Evolutionary conservation across 768 basidiomycete genomes (phyloP).

Genomic region (Megacollybia marginata): DNA sequence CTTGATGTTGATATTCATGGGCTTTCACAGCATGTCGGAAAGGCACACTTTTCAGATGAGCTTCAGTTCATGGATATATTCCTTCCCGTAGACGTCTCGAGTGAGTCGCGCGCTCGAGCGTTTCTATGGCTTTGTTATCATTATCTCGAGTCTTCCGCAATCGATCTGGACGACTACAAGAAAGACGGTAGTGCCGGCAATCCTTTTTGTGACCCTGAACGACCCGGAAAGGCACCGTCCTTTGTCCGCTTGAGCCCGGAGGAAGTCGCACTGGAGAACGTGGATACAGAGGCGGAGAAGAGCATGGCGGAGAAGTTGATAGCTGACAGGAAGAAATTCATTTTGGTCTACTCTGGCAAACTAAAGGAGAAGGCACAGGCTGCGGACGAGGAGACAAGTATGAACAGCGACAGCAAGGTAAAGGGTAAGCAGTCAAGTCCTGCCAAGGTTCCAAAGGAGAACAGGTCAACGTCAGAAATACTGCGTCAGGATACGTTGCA

Average conservation of each 20-base stretch:
- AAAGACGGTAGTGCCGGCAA: conserved; percentile 34
- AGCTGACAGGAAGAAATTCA: conserved; percentile 29
- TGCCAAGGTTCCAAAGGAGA: conserved; percentile 16
- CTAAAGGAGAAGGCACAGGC: conserved; percentile 16
- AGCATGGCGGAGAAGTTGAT: conserved; percentile 30
- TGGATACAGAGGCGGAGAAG: conserved; percentile 37
- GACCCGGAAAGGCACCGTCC: conserved; percentile 26
- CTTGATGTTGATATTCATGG: not conserved
- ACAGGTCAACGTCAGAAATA: conserved; percentile 18
- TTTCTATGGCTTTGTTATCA: conserved; percentile 51
- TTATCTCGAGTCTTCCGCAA: conserved; percentile 50
- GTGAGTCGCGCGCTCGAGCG: conserved; percentile 37
- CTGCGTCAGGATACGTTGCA: conserved; percentile 6
- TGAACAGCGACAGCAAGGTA: conserved; percentile 9
- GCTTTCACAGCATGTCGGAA: conserved; percentile 23
- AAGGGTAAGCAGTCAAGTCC: conserved; percentile 13
- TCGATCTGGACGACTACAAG: conserved; percentile 28
- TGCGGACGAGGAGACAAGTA: conserved; percentile 9
- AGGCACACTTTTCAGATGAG: conserved; percentile 31
- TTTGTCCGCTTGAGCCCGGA: conserved; percentile 32
- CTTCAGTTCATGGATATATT: conserved; percentile 47
- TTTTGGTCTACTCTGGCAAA: conserved; percentile 20
- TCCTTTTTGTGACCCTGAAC: conserved; percentile 50
- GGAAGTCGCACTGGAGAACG: conserved; percentile 36
- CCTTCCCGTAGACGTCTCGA: conserved; percentile 38